Percentiles rank a stretch among this genome's conserved stretches.
These are phyloP conservation scores for Albophoma yamanashiensis DNA, from an alignment of 2,329 filamentous ascomycete species.

Conservation along the genomic window DNA sequence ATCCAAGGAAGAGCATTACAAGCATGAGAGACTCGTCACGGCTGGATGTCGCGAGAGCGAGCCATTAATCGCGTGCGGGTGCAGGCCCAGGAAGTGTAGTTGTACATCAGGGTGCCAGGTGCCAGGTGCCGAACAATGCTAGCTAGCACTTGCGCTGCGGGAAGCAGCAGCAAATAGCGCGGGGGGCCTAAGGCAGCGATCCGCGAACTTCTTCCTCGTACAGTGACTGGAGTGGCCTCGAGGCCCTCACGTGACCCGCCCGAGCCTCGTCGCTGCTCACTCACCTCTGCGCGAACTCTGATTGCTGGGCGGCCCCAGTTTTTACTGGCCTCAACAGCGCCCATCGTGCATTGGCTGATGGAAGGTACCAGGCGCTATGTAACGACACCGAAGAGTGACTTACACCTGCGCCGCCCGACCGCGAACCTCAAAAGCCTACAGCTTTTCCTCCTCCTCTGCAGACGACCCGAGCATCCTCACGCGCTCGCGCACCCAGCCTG, in stretches of 20 bases:
- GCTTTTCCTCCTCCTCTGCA: not conserved
- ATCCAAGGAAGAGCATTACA: not conserved
- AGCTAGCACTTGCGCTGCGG: not conserved
- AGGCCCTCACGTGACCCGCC: not conserved
- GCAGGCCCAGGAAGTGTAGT: not conserved
- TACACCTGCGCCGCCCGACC: conserved; percentile 9
- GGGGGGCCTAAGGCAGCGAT: not conserved
- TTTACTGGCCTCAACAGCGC: conserved; percentile 10
- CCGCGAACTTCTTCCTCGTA: too few species aligned
- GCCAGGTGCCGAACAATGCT: not conserved
- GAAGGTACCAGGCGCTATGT: conserved; percentile 21
- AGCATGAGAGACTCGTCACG: not conserved
- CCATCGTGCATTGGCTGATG: conserved; percentile 13
- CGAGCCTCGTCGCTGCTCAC: not conserved
- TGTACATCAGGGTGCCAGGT: not conserved
- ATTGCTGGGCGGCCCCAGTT: conserved; percentile 4
- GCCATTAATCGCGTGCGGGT: not conserved
- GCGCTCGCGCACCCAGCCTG: not conserved
- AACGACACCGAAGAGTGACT: conserved; percentile 23
- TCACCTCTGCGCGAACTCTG: conserved; percentile 1
- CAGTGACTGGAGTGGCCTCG: not conserved
- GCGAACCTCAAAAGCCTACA: conserved; percentile 1
- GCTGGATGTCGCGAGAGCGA: not conserved
- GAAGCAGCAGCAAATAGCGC: not conserved
- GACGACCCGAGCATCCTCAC: conserved; percentile 1